Percentiles rank a stretch among this genome's conserved stretches.
Conservation (phyloP, 441 rosid species). For the Arabidopsis lyrata region DNA sequence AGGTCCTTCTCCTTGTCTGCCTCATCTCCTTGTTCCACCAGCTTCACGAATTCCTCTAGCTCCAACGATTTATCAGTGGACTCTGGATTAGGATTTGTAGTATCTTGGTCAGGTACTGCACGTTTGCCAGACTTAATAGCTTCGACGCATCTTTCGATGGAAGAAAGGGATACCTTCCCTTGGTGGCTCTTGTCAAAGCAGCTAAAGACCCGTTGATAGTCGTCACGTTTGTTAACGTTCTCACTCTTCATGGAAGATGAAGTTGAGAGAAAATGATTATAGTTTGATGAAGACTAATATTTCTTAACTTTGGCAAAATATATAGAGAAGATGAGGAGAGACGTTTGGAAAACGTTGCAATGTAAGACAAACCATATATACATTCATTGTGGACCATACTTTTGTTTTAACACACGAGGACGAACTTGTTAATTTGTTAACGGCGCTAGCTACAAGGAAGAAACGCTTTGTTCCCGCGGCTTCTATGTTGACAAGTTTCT, state of each 20-base stretch:
- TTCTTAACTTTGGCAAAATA: background rate
- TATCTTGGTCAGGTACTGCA: conserved; percentile 43
- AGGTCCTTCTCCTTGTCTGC: conserved; percentile 68
- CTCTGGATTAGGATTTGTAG: conserved; percentile 34
- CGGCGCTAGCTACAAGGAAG: conserved; percentile 7
- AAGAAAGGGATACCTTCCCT: conserved; percentile 63
- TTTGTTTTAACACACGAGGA: background rate
- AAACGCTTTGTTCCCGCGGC: conserved; percentile 34
- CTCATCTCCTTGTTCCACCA: conserved; percentile 63
- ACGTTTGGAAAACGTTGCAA: conserved; percentile 6
- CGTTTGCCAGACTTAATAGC: conserved; percentile 53
- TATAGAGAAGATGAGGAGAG: background rate
- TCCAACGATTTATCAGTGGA: conserved; percentile 63
- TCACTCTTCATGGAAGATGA: conserved; percentile 29
- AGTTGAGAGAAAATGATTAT: background rate
- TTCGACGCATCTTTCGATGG: conserved; percentile 51
- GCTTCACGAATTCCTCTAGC: conserved; percentile 65
- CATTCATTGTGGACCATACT: conserved; percentile 7
- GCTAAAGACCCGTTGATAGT: conserved; percentile 53
- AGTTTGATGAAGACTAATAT: background rate
- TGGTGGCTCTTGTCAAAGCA: conserved; percentile 60
- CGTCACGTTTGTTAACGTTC: conserved; percentile 43
- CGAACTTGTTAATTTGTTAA: conserved; percentile 5
- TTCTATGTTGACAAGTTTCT: conserved; percentile 38
- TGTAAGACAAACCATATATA: background rate